Percentiles rank a stretch among this genome's conserved stretches.
phyloP scores from a whole-genome alignment of 257 asterid genomes.

The Solanum tarapatanum region DNA sequence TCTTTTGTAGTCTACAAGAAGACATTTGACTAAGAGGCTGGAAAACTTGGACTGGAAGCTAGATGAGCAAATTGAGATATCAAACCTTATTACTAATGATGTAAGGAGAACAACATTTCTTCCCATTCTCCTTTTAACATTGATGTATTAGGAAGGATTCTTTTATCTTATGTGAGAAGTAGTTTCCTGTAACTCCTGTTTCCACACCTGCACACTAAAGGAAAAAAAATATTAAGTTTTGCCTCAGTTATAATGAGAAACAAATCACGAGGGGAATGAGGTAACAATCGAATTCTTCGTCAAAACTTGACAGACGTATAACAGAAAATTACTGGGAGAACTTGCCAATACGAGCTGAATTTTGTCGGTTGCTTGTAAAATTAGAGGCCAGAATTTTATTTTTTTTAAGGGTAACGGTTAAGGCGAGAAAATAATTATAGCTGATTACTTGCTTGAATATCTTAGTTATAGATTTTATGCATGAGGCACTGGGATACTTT shows the following conservation, averaged over 20 bases:
- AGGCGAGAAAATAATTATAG: not conserved
- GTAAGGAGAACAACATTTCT: slow-evolving; percentile 23
- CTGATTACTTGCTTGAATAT: not conserved
- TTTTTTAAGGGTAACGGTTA: not conserved
- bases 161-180: not conserved
- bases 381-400: not conserved
- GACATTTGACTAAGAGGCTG: slow-evolving; percentile 57
- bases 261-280: not conserved
- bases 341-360: not conserved
- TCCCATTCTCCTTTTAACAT: not conserved
- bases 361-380: not conserved
- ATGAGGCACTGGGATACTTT: not conserved
- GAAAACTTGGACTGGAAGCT: slow-evolving; percentile 69
- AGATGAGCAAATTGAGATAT: slow-evolving; percentile 61
- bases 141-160: not conserved
- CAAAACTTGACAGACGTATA: not conserved
- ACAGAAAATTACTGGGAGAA: not conserved
- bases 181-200: not conserved
- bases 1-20: slow-evolving; percentile 53
- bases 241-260: not conserved
- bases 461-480: not conserved
- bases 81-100: slow-evolving; percentile 48
- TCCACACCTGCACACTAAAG: not conserved
- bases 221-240: not conserved
- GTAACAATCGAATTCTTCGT: not conserved